Evolutionary conservation across 768 basidiomycete species (phyloP), one percentile per base, ranked within the genome.

Genomic region (Trametes elegans): DNA sequence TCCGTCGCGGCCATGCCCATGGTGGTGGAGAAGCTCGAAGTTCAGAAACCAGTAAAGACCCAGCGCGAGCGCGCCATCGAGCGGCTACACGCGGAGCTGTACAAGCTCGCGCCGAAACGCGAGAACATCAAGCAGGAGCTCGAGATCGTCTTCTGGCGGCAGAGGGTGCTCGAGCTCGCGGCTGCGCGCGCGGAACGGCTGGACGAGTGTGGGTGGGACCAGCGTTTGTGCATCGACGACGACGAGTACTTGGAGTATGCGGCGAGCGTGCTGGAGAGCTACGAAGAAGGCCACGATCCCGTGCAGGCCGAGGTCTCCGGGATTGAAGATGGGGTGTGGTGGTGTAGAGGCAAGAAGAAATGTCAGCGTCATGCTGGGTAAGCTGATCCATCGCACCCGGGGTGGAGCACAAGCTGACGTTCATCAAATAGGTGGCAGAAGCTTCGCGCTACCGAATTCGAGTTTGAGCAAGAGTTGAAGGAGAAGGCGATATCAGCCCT

Each of bases 201-300:
- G 14, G 80, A 81, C 16, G 81, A 83, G 62, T 97, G 93, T 70
- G 93, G 94, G 5, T 94, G 93, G 85, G 93, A 97, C 68, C 84
- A 86, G 62, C 78, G 93, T 27, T 75, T 97, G 21, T 88, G 88
- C 56, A 85, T 87, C 66, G 86, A 86, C n/a, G 88, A 92, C 42
- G 83, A 85, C 53, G 88, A 90, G 66, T 91, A 83, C 76, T 78
- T 72, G 32, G 87, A 86, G 44, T 87, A 84, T 68, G 87, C 83
- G 8, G 73, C 71, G 2, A 80, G 79, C 14, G 87, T 85, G 23
- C 62, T 90, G 62, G 85, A 90, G 65, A 85, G 83, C 62, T 90
- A 91, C 58, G 85, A 84, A 28, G 73, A 75, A 46, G 29, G 53
- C 21, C 58, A 44, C 39, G 74, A 76, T 29, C 76, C 74, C 40